phyloP scores from a whole-genome alignment of 1,284 basidiomycete genomes.

The Apiotrichum brassicae region DNA sequence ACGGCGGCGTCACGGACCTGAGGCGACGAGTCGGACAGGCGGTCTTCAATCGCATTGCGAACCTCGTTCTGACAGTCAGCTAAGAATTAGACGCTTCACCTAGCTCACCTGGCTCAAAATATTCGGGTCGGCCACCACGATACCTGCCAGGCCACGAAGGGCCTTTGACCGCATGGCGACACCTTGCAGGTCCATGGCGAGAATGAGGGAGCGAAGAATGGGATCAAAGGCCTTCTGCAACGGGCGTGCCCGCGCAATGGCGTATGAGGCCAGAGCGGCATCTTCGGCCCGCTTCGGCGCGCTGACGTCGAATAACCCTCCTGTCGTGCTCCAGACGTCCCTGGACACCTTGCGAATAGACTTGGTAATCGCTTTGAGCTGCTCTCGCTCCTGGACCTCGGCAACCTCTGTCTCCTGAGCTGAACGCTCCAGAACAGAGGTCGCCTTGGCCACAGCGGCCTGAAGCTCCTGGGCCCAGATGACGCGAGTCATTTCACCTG shows the following conservation, averaged over 20 bases:
- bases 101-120: conserved; percentile 69
- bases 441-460: conserved; percentile 20
- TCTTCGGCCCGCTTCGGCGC: conserved; percentile 27
- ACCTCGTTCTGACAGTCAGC: conserved; percentile 4
- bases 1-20: conserved; percentile 93
- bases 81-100: conserved; percentile 26
- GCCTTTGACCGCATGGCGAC: conserved; percentile 89
- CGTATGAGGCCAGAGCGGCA: conserved; percentile 52
- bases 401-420: conserved; percentile 21
- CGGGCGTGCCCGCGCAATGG: conserved; percentile 66
- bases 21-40: conserved; percentile 81
- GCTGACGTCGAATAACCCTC: conserved; percentile 33
- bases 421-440: conserved; percentile 29
- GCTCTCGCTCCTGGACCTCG: conserved; percentile 19
- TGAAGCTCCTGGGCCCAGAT: conserved; percentile 39
- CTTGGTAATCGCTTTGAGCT: conserved; percentile 21
- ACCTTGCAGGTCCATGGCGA: conserved; percentile 67
- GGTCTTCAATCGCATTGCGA: conserved; percentile 78
- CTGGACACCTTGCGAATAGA: conserved; percentile 19
- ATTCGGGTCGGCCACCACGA: conserved; percentile 77
- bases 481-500: conserved; percentile 30
- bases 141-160: conserved; percentile 71
- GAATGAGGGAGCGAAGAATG: conserved; percentile 67
- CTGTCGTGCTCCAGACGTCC: conserved; percentile 31
- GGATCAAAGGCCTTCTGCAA: conserved; percentile 71